Evolutionary conservation across 2,329 filamentous ascomycete species (phyloP).

Genomic region (Diaporthe sp.): DNA sequence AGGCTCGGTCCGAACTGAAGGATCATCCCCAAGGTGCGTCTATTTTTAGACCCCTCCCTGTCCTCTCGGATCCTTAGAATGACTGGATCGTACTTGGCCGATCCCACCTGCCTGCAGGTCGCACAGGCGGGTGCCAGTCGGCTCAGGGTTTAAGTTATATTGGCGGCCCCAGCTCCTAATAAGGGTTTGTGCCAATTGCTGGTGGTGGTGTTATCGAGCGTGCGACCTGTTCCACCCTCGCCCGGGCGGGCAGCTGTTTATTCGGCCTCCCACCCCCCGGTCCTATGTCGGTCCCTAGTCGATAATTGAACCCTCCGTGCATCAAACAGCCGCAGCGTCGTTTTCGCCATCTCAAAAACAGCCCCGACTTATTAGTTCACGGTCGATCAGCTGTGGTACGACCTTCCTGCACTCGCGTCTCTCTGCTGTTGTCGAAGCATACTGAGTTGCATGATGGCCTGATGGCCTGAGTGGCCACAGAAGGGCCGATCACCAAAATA

Average conservation of each 20-base stretch:
- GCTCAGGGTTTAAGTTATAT: slow-evolving; percentile 31
- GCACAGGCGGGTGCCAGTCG: slow-evolving; percentile 26
- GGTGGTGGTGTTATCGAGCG: not conserved
- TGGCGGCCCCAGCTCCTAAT: not conserved
- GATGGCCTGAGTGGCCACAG: not conserved
- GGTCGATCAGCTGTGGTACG: not conserved
- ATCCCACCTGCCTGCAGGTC: slow-evolving; percentile 27
- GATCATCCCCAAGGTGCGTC: not conserved
- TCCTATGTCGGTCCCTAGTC: slow-evolving; percentile 8
- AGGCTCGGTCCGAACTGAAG: slow-evolving; percentile 27
- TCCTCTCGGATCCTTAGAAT: slow-evolving; percentile 25
- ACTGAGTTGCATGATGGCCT: not conserved
- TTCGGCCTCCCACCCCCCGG: slow-evolving; percentile 15
- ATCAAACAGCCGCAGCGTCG: not conserved
- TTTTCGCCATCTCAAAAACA: not conserved
- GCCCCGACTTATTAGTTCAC: not conserved
- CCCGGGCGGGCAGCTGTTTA: not conserved
- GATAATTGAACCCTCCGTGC: not conserved
- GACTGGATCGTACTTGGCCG: slow-evolving; percentile 30
- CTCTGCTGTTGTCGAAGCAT: not conserved
- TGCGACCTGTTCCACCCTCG: slow-evolving; percentile 11
- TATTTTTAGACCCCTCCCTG: slow-evolving; percentile 26
- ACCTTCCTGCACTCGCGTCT: not conserved
- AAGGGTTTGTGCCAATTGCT: not conserved
- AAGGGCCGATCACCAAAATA: not conserved